These are phyloP conservation scores for Carex cristatella DNA, from an alignment of 176 grass and related monocot species.

Conservation along the genomic window DNA sequence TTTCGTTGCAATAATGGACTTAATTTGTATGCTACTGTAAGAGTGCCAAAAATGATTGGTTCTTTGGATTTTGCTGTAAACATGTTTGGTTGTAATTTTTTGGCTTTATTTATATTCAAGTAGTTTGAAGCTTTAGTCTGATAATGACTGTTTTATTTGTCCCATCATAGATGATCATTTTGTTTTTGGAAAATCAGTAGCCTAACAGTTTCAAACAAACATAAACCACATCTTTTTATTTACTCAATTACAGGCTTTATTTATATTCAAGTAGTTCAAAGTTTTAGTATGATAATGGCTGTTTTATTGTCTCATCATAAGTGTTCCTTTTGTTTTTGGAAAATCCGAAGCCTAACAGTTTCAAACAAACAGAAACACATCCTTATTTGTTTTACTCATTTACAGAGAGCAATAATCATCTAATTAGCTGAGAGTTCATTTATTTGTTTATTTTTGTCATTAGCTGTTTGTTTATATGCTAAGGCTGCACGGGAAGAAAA, in stretches of 20 bases:
- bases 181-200: not conserved
- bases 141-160: conserved; percentile 14
- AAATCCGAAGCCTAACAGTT: conserved; percentile 2
- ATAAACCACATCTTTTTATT: not conserved
- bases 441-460: not conserved
- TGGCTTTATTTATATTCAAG: conserved; percentile 1
- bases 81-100: not conserved
- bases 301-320: not conserved
- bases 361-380: not conserved
- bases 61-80: conserved; percentile 8
- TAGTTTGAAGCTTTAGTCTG: not conserved
- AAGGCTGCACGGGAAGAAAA: not conserved
- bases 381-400: not conserved
- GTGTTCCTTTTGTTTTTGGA: not conserved
- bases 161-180: not conserved
- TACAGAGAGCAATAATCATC: not conserved
- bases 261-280: not conserved
- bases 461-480: not conserved
- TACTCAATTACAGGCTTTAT: not conserved
- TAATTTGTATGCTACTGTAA: not conserved
- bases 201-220: not conserved
- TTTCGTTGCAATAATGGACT: conserved; percentile 2
- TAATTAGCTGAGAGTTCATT: not conserved
- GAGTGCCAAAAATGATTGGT: conserved; percentile 10
- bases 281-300: not conserved